Conservation (phyloP, 2,329 filamentous ascomycete species). For the Aspergillus fructus region DNA sequence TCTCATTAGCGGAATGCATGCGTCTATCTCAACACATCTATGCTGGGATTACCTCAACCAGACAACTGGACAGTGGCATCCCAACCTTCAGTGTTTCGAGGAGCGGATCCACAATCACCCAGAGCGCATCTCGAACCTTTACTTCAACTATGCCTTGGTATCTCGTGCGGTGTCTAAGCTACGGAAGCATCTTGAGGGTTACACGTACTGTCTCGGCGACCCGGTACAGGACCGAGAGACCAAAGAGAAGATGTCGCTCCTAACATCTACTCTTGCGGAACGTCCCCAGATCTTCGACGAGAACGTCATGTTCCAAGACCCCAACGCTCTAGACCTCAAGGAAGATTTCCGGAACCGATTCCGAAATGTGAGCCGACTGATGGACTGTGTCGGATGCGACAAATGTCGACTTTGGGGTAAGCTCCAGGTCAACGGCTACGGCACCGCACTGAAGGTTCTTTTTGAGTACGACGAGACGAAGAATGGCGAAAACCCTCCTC, state of each 20-base stretch:
- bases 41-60: slow-evolving; percentile 97
- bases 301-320: slow-evolving; percentile 83
- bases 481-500: slow-evolving; percentile 62
- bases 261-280: slow-evolving; percentile 69
- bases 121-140: slow-evolving; percentile 93
- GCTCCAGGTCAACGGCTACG: slow-evolving; percentile 90
- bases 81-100: slow-evolving; percentile 87
- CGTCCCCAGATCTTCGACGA: slow-evolving; percentile 85
- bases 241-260: slow-evolving; percentile 74
- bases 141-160: slow-evolving; percentile 98
- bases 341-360: slow-evolving; percentile 98
- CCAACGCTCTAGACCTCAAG: slow-evolving; percentile 69
- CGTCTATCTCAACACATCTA: slow-evolving; percentile 92
- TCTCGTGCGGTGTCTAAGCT: slow-evolving; percentile 89
- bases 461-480: slow-evolving; percentile 83
- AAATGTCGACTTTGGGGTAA: slow-evolving; percentile 99
- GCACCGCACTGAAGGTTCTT: slow-evolving; percentile 89
- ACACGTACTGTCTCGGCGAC: slow-evolving; percentile 92
- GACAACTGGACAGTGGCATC: slow-evolving; percentile 87
- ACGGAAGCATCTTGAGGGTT: slow-evolving; percentile 73
- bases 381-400: slow-evolving; percentile 98
- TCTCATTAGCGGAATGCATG: slow-evolving; percentile 95
- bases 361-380: slow-evolving; percentile 91
- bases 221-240: slow-evolving; percentile 74
- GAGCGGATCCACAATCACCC: slow-evolving; percentile 79